Conservation (phyloP, 2,329 filamentous ascomycete species). For the Daldinia sp. region DNA sequence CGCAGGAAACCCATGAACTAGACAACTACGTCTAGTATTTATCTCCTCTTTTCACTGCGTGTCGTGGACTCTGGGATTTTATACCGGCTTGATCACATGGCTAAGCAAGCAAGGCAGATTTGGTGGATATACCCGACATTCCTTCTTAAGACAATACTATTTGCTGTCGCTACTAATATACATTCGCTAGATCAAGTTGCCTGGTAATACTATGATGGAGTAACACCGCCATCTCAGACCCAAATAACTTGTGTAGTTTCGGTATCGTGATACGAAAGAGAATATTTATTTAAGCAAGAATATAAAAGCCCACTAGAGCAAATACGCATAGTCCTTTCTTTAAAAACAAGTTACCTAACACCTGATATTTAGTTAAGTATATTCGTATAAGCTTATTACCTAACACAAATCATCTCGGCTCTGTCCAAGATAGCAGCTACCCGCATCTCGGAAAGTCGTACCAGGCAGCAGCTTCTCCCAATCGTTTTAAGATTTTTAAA, state of each 20-base stretch:
- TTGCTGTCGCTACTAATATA: not conserved
- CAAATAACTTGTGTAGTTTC: too few relatives aligned
- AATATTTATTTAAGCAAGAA: not conserved
- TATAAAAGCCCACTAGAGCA: not conserved
- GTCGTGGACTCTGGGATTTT: not conserved
- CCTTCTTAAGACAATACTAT: not conserved
- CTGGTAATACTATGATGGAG: not conserved
- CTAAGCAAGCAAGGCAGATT: not conserved
- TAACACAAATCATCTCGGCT: too few relatives aligned
- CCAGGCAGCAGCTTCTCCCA: not conserved
- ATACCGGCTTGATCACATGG: not conserved
- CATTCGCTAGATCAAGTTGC: not conserved
- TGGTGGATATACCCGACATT: not conserved
- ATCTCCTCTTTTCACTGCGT: not conserved
- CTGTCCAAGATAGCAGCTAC: not conserved
- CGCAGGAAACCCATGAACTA: not conserved
- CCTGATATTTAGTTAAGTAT: too few relatives aligned
- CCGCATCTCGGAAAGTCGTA: not conserved
- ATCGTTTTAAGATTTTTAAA: slow-evolving; percentile 7
- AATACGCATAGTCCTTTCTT: not conserved
- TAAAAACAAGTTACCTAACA: not conserved
- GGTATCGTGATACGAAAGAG: not conserved
- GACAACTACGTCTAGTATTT: not conserved
- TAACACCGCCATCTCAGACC: not conserved
- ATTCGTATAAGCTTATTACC: not conserved